Conservation (phyloP, 1,284 basidiomycete species). For the Apiotrichum brassicae region DNA sequence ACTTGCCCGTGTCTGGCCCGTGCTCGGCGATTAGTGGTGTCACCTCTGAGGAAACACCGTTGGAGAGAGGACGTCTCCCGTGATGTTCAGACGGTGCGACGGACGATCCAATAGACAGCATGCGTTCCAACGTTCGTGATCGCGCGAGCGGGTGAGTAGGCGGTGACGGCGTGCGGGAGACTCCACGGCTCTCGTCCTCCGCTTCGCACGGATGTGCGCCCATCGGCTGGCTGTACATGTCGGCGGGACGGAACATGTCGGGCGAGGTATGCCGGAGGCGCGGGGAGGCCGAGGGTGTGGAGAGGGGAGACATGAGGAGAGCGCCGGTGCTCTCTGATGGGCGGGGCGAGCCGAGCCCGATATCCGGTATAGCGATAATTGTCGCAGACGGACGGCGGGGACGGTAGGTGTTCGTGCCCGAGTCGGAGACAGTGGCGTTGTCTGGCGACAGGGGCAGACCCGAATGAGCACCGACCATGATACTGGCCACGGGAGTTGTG, state of each 20-base stretch:
- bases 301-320: not conserved
- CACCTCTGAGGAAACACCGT: not conserved
- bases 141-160: not conserved
- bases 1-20: conserved; percentile 12
- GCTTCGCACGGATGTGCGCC: conserved; percentile 10
- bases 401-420: not conserved
- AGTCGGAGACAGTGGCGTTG: not conserved
- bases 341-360: not conserved
- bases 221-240: not conserved
- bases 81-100: not conserved
- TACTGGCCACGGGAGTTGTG: too few relatives aligned
- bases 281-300: not conserved
- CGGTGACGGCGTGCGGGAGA: not conserved
- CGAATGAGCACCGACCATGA: too few relatives aligned
- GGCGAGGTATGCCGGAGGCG: not conserved
- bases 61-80: not conserved
- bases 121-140: not conserved
- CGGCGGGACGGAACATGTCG: not conserved
- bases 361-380: not conserved
- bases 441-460: not conserved
- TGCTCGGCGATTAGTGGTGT: not conserved
- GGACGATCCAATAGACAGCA: not conserved
- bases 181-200: not conserved
- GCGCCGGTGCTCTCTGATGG: conserved; percentile 1
- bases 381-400: not conserved